Evolutionary conservation across 768 basidiomycete genomes (phyloP).

Genomic region (Tulasnella sp.): DNA sequence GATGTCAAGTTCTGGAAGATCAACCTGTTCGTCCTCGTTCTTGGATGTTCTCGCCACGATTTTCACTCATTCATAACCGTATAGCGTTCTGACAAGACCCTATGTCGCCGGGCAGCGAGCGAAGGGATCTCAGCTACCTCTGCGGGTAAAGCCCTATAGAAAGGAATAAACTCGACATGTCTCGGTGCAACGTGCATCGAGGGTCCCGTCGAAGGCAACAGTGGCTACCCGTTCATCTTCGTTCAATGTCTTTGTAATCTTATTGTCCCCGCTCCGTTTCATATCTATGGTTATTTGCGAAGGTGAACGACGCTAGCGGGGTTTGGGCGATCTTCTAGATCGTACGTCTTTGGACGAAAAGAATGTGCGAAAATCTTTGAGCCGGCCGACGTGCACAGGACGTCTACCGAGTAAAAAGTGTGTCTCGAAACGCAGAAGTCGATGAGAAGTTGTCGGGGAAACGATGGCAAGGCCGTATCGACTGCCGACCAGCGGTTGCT

Average conservation of each 20-base stretch:
- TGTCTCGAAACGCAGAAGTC: too few species aligned
- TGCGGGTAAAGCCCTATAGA: conserved; percentile 11
- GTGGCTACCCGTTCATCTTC: not conserved
- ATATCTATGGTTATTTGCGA: not conserved
- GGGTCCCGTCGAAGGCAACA: not conserved
- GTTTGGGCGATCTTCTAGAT: too few species aligned
- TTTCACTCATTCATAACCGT: not conserved
- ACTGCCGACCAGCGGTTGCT: not conserved
- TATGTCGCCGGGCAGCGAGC: conserved; percentile 12
- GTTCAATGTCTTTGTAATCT: not conserved
- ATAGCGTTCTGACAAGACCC: conserved; percentile 23
- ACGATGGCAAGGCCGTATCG: not conserved
- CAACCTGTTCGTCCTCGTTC: conserved; percentile 18
- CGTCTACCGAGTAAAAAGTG: too few species aligned
- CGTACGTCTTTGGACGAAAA: too few species aligned
- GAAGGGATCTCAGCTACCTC: conserved; percentile 20
- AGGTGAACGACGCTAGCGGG: not conserved
- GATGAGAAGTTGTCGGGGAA: not conserved
- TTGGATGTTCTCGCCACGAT: not conserved
- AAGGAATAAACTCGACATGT: not conserved
- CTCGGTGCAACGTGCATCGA: not conserved
- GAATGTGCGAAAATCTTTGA: too few species aligned
- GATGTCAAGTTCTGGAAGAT: conserved; percentile 33
- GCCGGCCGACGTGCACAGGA: too few species aligned
- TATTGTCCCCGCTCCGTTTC: not conserved